Conservation (phyloP, 371 early-diverging fungal species). For the Mucor mucedo region DNA sequence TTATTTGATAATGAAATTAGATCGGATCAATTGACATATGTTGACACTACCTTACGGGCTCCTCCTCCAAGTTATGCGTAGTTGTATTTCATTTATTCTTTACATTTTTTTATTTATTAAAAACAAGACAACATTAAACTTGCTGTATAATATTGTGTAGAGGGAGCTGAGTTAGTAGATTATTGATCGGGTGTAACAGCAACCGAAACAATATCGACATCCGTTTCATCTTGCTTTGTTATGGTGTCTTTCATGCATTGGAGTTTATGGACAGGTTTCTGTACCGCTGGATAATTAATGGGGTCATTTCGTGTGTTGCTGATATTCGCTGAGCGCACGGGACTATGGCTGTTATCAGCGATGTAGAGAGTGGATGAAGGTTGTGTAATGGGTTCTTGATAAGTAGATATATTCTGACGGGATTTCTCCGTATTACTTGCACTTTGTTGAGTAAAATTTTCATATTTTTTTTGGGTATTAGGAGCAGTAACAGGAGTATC, state of each 20-base stretch:
- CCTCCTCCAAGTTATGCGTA: constrained; percentile 24
- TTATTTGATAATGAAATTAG: constrained; percentile 34
- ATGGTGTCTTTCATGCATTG: background rate
- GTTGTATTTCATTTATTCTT: background rate
- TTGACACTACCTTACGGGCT: constrained; percentile 6
- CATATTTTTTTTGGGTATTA: too few species aligned
- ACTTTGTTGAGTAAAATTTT: too few species aligned
- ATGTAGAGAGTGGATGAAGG: background rate
- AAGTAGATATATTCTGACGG: too few species aligned
- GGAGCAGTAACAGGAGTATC: background rate
- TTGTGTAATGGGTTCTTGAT: too few species aligned
- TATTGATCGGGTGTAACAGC: background rate
- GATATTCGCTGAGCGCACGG: too few species aligned
- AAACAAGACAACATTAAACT: background rate
- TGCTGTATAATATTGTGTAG: background rate
- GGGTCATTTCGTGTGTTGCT: too few species aligned
- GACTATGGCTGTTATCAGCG: too few species aligned
- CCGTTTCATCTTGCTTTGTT: background rate
- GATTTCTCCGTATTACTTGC: too few species aligned
- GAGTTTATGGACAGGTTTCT: too few species aligned
- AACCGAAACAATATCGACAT: background rate
- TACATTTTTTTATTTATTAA: constrained; percentile 1
- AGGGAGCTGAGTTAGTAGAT: background rate
- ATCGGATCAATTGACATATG: constrained; percentile 9
- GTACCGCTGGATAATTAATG: too few species aligned